phyloP scores from a whole-genome alignment of 2,329 filamentous ascomycete genomes.

The Pezicula carpinea region DNA sequence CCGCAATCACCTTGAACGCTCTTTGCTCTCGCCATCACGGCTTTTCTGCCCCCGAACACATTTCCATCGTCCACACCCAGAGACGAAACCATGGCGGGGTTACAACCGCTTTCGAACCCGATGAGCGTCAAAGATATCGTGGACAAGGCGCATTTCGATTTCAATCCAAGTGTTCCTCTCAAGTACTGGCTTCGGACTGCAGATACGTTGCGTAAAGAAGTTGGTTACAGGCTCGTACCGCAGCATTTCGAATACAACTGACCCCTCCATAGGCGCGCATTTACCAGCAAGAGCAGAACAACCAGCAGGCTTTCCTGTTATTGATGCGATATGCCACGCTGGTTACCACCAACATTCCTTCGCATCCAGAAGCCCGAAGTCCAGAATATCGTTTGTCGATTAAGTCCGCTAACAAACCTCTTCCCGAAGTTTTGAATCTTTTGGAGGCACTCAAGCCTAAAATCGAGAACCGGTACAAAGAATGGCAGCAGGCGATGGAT shows the following conservation, averaged over 20 bases:
- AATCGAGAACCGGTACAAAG: conserved; percentile 66
- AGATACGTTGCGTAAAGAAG: conserved; percentile 75
- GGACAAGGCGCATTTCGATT: conserved; percentile 73
- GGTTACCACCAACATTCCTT: conserved; percentile 69
- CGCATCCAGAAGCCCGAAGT: conserved; percentile 70
- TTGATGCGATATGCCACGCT: conserved; percentile 86
- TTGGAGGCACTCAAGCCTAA: conserved; percentile 77
- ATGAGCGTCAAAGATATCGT: conserved; percentile 74
- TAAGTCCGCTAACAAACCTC: conserved; percentile 52
- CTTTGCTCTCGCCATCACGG: not conserved
- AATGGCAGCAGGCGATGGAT: conserved; percentile 53
- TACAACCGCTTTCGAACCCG: conserved; percentile 38
- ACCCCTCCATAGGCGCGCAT: conserved; percentile 61
- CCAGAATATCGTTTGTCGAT: conserved; percentile 52
- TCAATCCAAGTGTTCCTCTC: conserved; percentile 70
- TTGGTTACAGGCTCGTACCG: conserved; percentile 33
- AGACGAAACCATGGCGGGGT: conserved; percentile 23
- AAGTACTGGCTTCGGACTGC: conserved; percentile 80
- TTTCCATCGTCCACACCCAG: not conserved
- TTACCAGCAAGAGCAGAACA: conserved; percentile 81
- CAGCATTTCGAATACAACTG: conserved; percentile 2
- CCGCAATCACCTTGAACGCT: no score
- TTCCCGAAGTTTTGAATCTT: conserved; percentile 47
- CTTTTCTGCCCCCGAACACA: not conserved
- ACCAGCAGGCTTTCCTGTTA: conserved; percentile 83